Base-by-base conservation (phyloP, 495 filamentous ascomycete genomes). In the Talaromyces proteolyticus region DNA sequence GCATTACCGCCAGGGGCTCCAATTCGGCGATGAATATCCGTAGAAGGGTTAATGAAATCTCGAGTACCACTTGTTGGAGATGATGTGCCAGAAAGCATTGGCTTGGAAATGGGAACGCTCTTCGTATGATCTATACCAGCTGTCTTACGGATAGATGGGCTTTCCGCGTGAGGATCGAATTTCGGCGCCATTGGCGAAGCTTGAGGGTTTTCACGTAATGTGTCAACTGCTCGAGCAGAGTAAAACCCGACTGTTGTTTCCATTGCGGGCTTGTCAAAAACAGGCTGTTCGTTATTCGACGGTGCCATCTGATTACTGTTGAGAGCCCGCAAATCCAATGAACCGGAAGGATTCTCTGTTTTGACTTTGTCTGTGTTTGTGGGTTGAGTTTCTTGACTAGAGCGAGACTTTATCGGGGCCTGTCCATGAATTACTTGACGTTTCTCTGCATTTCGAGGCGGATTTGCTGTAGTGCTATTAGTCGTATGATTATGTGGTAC, bases 141-240 rank as follows among this genome's bases (percentile, higher is more conserved):
- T 3, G 91, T 95, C 58, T 92, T 90, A 24, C 88, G 84, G 51
- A 95, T 92, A 0, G 88, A 90, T 0, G 91, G 88, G 53, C 86
- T 91, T 55, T 95, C 89, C 4, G 82, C 75, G 49, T 85, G 80
- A 3, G 89, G 89, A 59, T 96, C 88, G 65, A 95, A 96, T 43
- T 72, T 70, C 4, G 79, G 77, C 6, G 75, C 76, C 4, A 66
- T 46, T 4, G 73, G 66, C 2, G 62, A 62, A 11, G 57, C 60
- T 37, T 70, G 65, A n/a, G 74, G 65, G 21, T 74, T 69, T 19
- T 75, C 75, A 20, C 68, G 67, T n/a, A 68, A 50, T 22, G 67
- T 60, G 19, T 75, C 72, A 8, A 85, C 84, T 49, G 81, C 87
- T 44, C 86, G 76, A 5, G 87, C 87, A 0, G 88, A 90, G 59